Conservation (phyloP, 345 rosid genomes). For the Linum trigynum region DNA sequence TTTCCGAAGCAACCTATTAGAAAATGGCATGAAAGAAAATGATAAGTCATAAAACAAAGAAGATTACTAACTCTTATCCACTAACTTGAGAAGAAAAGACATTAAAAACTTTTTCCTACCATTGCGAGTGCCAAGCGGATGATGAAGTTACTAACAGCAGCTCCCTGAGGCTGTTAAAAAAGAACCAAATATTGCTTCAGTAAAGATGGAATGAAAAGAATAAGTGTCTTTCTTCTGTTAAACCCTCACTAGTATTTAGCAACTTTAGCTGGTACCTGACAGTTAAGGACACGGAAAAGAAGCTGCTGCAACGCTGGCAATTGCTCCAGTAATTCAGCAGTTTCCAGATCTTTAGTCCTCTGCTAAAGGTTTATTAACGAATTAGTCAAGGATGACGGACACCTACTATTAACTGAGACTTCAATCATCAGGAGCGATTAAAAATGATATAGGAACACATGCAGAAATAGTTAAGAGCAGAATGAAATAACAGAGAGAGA, state of each 20-base stretch:
- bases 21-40: conserved; percentile 1
- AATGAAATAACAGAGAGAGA: not conserved
- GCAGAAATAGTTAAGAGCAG: too few relatives aligned
- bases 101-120: conserved; percentile 40
- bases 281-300: conserved; percentile 82
- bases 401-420: not conserved
- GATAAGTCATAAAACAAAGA: conserved; percentile 4
- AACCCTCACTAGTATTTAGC: not conserved
- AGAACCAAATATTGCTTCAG: conserved; percentile 14
- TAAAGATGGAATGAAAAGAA: not conserved
- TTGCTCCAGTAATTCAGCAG: conserved; percentile 78
- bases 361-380: conserved; percentile 17
- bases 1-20: conserved; percentile 77
- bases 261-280: conserved; percentile 51
- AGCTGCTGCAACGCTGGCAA: conserved; percentile 90
- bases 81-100: conserved; percentile 2
- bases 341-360: conserved; percentile 88
- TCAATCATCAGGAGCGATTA: not conserved
- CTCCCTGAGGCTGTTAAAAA: conserved; percentile 79
- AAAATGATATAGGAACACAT: too few relatives aligned
- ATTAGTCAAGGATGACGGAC: not conserved
- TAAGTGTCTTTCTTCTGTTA: not conserved
- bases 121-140: conserved; percentile 80
- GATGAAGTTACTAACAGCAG: conserved; percentile 69
- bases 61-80: conserved; percentile 5